Base-by-base conservation (phyloP, 345 rosid genomes). In the Lumnitzera littorea region DNA sequence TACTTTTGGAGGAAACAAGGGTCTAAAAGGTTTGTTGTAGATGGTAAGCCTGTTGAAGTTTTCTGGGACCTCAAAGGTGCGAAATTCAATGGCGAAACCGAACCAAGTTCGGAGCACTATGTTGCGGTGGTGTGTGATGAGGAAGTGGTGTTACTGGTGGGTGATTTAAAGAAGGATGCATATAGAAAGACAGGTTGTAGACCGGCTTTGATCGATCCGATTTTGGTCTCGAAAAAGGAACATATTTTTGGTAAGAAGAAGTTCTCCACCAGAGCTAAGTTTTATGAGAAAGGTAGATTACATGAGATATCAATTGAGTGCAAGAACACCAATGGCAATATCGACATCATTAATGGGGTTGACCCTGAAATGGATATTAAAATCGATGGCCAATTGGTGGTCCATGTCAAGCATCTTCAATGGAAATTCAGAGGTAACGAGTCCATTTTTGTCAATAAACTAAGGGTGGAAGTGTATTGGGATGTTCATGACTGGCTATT, bases 341-440 rank as follows among this genome's bases (percentile, higher is more conserved):
- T 68, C 11, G 61, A 62, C 53, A 58, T 69, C 10, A 49, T 25
- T 13, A 51, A 48, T n/a, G 79, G 74, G 51, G 62, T 62, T 24
- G 83, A 84, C 62, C 83, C 86, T 31, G 88, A 82, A 47, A 74
- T 87, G 86, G 91, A 84, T 71, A 80, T 87, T 49, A 72, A 74
- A 50, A 72, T 87, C 24, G 95, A 87, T 54, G 88, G 86, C 66
- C 62, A 82, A 27, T 56, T 72, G 63, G 82, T 75, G 14, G 80
- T 87, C 60, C 78, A 75, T 51, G 88, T 87, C 51, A 84, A 80
- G 76, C 95, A 80, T 71, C 86, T 87, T 11, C 88, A 84, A 52
- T 87, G 95, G 95, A 84, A 87, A 56, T 87, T 87, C 48, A 82
- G 89, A 76, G 92, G 92, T 58, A 86, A 86, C 24, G 89, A 81